These are phyloP conservation scores for Orychophragmus violaceus DNA, from an alignment of 345 rosid species.

Conservation along the genomic window DNA sequence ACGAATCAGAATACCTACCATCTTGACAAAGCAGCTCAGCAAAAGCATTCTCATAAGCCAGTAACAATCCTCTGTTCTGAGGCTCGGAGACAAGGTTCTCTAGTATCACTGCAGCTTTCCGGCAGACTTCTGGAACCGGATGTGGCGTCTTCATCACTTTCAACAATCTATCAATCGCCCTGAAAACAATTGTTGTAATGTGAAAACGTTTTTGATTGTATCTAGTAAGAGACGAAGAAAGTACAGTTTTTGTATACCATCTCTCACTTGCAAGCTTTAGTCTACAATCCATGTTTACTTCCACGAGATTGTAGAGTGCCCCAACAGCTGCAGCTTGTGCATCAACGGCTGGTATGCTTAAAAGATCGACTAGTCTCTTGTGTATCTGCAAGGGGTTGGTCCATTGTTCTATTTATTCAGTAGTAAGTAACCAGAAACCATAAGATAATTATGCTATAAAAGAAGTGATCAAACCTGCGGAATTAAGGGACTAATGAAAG, in stretches of 20 bases:
- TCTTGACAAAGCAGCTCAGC: slow-evolving; percentile 87
- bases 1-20: slow-evolving; percentile 74
- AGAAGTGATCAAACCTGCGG: slow-evolving; percentile 51
- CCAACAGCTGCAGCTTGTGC: slow-evolving; percentile 98
- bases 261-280: slow-evolving; percentile 91
- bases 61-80: slow-evolving; percentile 66
- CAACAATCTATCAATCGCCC: slow-evolving; percentile 90
- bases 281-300: slow-evolving; percentile 91
- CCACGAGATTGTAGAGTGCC: slow-evolving; percentile 93
- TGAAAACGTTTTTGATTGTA: neutral
- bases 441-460: neutral
- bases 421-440: neutral
- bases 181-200: slow-evolving; percentile 22
- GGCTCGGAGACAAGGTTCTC: slow-evolving; percentile 94
- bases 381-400: slow-evolving; percentile 63
- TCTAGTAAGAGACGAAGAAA: neutral
- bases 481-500: slow-evolving; percentile 77
- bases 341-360: slow-evolving; percentile 70
- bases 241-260: slow-evolving; percentile 42
- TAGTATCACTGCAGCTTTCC: slow-evolving; percentile 90
- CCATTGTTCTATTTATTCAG: no score
- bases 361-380: slow-evolving; percentile 76
- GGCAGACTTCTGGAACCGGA: slow-evolving; percentile 88
- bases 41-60: slow-evolving; percentile 86
- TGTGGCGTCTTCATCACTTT: slow-evolving; percentile 78